Evolutionary conservation across 1,284 basidiomycete species (phyloP), one percentile per base, ranked within the genome.

Genomic region (Cerioporus squamosus): DNA sequence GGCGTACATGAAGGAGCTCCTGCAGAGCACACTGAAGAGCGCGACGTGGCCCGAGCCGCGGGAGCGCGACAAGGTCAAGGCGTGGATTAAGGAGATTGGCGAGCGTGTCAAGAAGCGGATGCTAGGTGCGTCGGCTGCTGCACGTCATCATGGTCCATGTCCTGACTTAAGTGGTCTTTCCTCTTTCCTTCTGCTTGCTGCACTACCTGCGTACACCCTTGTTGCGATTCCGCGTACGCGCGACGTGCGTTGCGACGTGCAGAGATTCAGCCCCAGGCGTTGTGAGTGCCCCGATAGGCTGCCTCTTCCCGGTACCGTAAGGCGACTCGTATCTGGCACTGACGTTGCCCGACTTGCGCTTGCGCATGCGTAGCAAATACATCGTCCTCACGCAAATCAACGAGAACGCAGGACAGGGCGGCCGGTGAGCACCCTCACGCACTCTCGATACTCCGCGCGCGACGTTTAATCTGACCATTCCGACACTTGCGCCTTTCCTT

Each of bases 71-170:
- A 81, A 81, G 53, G 81, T 88, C 17, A 89, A 85, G 72, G 78
- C 72, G 9, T 91, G 88, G 87, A 91, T 90, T 70, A 90, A 87
- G 72, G 89, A 93, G 68, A 88, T 93, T 61, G 87, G 88, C 20
- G 88, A 90, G 66, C 81, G 90, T 44, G 84, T 93, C 36, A 93
- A 92, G 74, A 88, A 90, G 71, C 78, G 90, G 67, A 93, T 93
- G 88, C 65, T 91, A 56, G 76, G 79, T 80, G 62, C 59, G 79
- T 45, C 29, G 31, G 38, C 45, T 18, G 22, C 20, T 23, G 44
- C n/a, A 18, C n/a, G 15, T 42, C 7, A 42, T 10, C 6, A 22
- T n/a, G 38, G 9, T 14, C 17, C 39, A 47, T 18, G 48, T 31
- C 9, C 38, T 50, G 58, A 43, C 55, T 6, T 18, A 9, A 18